phyloP scores from a whole-genome alignment of 208 protist species.

The Crithidia acanthocephali region DNA sequence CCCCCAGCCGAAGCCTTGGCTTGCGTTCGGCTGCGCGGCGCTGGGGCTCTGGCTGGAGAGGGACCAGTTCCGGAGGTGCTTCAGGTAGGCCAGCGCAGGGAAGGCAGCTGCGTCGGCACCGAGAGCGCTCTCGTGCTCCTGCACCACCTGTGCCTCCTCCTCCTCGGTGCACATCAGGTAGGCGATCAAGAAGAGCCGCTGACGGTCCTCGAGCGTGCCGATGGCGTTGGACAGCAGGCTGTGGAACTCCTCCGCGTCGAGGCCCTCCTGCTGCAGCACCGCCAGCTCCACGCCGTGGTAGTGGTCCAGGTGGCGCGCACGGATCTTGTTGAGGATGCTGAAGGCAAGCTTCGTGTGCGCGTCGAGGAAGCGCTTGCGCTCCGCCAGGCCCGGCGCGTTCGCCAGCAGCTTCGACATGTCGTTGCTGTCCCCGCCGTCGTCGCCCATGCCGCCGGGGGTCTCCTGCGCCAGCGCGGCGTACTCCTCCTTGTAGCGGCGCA shows the following conservation, averaged over 20 bases:
- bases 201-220: constrained; percentile 68
- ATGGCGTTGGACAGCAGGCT: constrained; percentile 49
- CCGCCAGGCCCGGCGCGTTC: constrained; percentile 73
- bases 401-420: constrained; percentile 82
- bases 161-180: constrained; percentile 68
- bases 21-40: constrained; percentile 24
- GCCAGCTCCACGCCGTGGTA: constrained; percentile 87
- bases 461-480: constrained; percentile 64
- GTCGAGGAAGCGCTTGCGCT: constrained; percentile 86
- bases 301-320: constrained; percentile 67
- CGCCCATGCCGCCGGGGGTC: constrained; percentile 34
- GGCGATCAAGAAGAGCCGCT: constrained; percentile 84
- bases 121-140: constrained; percentile 32
- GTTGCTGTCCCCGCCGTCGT: constrained; percentile 55
- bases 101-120: constrained; percentile 42
- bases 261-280: constrained; percentile 63
- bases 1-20: constrained; percentile 79
- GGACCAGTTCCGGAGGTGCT: constrained; percentile 83
- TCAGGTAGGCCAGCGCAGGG: constrained; percentile 76
- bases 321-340: constrained; percentile 72
- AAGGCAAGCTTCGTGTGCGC: constrained; percentile 86
- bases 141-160: constrained; percentile 49
- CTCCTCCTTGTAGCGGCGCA: constrained; percentile 76
- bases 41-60: constrained; percentile 21
- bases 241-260: constrained; percentile 78